Evolutionary conservation across 75 land plant genomes (phyloP).

Genomic region (Picea sitchensis): DNA sequence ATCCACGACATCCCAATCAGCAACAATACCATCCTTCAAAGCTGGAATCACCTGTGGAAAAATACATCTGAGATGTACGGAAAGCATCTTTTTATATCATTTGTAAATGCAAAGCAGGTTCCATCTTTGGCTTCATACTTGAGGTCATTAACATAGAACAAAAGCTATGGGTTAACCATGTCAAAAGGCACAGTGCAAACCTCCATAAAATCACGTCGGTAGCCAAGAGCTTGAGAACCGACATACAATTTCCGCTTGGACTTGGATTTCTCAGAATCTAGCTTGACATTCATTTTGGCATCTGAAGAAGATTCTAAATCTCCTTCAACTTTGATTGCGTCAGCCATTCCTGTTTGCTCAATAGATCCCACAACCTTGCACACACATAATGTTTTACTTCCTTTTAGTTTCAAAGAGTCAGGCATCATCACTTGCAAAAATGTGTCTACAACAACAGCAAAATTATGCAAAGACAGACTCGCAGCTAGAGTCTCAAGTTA

Average conservation of each 20-base stretch:
- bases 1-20: constrained; percentile 95
- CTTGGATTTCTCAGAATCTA: constrained; percentile 57
- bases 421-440: not conserved
- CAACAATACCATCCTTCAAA: constrained; percentile 78
- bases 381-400: constrained; percentile 8
- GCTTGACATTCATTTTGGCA: constrained; percentile 28
- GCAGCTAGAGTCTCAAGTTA: not conserved
- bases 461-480: not conserved
- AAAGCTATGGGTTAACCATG: not conserved
- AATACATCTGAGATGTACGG: not conserved
- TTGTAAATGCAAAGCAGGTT: not conserved
- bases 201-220: constrained; percentile 89
- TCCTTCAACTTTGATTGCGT: constrained; percentile 44
- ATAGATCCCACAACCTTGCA: constrained; percentile 78
- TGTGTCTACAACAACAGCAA: not conserved
- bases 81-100: not conserved
- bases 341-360: constrained; percentile 56
- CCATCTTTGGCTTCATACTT: not conserved
- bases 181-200: constrained; percentile 25
- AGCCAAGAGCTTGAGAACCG: constrained; percentile 77
- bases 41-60: constrained; percentile 77
- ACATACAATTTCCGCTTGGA: constrained; percentile 73
- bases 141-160: not conserved
- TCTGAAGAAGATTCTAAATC: constrained; percentile 45
- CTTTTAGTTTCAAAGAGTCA: not conserved